phyloP scores from a whole-genome alignment of 2,329 filamentous ascomycete genomes.

The Xenosphaeropsis pyriputrescens region DNA sequence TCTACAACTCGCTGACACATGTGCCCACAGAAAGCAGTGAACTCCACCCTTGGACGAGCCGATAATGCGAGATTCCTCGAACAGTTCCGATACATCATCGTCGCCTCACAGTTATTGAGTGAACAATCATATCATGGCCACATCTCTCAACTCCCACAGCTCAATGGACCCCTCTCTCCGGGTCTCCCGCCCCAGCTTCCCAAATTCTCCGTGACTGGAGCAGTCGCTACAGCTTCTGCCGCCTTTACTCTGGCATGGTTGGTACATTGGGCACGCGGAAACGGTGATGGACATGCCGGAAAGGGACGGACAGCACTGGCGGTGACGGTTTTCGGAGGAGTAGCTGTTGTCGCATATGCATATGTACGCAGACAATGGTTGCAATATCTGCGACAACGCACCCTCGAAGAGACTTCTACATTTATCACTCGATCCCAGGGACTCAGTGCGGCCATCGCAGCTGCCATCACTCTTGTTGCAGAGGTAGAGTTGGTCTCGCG shows the following conservation, averaged over 20 bases:
- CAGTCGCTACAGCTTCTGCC: conserved; percentile 44
- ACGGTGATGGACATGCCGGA: conserved; percentile 33
- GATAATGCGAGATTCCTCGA: conserved; percentile 82
- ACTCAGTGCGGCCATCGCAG: conserved; percentile 64
- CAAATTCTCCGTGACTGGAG: conserved; percentile 46
- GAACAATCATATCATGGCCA: conserved; percentile 40
- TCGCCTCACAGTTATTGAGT: conserved; percentile 78
- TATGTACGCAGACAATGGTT: conserved; percentile 72
- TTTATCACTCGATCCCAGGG: conserved; percentile 65
- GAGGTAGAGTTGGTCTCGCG: conserved; percentile 92
- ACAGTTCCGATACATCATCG: conserved; percentile 83
- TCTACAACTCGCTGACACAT: background rate
- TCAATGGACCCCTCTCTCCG: conserved; percentile 5
- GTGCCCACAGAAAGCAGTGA: conserved; percentile 44
- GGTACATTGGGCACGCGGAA: conserved; percentile 53
- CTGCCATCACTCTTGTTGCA: conserved; percentile 70
- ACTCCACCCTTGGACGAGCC: conserved; percentile 55
- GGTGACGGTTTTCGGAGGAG: conserved; percentile 30
- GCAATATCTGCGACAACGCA: conserved; percentile 61
- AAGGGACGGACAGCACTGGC: conserved; percentile 37
- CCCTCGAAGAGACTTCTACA: conserved; percentile 50
- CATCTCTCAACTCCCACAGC: background rate
- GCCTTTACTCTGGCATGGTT: conserved; percentile 45
- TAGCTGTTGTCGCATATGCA: conserved; percentile 46
- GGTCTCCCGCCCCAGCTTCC: conserved; percentile 14